phyloP scores from a whole-genome alignment of 1,284 basidiomycete species.

The Pyrrhoderma noxium region DNA sequence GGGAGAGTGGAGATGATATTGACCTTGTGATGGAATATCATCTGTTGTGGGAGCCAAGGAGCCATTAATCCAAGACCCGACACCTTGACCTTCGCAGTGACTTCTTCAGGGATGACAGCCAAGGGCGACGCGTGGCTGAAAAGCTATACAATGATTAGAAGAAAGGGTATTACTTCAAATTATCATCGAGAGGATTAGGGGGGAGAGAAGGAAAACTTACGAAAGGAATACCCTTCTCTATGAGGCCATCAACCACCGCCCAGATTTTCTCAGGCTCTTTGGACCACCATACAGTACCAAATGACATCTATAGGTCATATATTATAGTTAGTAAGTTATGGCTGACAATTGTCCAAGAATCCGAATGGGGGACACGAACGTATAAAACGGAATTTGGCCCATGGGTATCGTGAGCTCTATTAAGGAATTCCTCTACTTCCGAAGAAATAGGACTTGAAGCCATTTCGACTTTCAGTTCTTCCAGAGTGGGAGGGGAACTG shows the following conservation, averaged over 20 bases:
- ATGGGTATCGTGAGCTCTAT: slow-evolving; percentile 2
- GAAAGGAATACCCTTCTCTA: slow-evolving; percentile 12
- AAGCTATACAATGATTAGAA: slow-evolving; percentile 8
- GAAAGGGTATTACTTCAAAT: too few species aligned
- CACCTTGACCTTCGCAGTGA: slow-evolving; percentile 7
- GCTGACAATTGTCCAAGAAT: not conserved
- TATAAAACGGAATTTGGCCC: slow-evolving; percentile 13
- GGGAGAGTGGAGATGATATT: not conserved
- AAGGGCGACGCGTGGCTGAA: slow-evolving; percentile 9
- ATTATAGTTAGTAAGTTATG: too few species aligned
- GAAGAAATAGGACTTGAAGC: not conserved
- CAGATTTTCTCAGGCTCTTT: slow-evolving; percentile 12
- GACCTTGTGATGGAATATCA: slow-evolving; percentile 14
- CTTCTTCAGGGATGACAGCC: slow-evolving; percentile 7
- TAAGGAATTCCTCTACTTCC: slow-evolving; percentile 1
- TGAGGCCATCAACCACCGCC: slow-evolving; percentile 7
- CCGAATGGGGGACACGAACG: not conserved
- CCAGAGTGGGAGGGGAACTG: not conserved
- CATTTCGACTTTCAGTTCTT: not conserved
- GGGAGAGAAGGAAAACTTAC: slow-evolving; percentile 2
- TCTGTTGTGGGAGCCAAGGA: slow-evolving; percentile 16
- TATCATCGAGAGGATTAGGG: not conserved
- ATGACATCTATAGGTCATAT: slow-evolving; percentile 17
- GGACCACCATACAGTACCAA: slow-evolving; percentile 17
- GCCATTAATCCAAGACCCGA: slow-evolving; percentile 12